Conservation (phyloP, 2,329 filamentous ascomycete genomes). For the Alternaria atra region DNA sequence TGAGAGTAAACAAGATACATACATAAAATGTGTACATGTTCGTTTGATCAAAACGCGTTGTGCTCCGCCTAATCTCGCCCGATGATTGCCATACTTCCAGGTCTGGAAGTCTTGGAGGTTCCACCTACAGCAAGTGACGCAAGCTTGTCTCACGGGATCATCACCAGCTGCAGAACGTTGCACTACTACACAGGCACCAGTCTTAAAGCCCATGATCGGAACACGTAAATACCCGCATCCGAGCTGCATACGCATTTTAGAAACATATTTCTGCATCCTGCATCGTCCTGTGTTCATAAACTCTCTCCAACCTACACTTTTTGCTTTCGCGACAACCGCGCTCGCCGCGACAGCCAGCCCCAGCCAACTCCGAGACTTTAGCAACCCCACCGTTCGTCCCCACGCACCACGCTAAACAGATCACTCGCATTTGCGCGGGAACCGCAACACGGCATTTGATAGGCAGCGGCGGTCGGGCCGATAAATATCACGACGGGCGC, state of each 20-base stretch:
- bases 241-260: neutral
- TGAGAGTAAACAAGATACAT: neutral
- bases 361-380: slow-evolving; percentile 6
- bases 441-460: slow-evolving; percentile 30
- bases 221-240: slow-evolving; percentile 1
- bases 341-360: slow-evolving; percentile 28
- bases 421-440: slow-evolving; percentile 33
- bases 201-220: neutral
- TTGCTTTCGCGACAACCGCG: slow-evolving; percentile 26
- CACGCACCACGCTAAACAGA: slow-evolving; percentile 29
- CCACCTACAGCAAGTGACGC: slow-evolving; percentile 5
- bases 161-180: slow-evolving; percentile 5
- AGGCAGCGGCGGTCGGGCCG: slow-evolving; percentile 32
- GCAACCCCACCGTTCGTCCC: slow-evolving; percentile 27
- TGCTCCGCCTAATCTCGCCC: slow-evolving; percentile 1
- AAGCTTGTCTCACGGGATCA: slow-evolving; percentile 9
- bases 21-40: neutral
- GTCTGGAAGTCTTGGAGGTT: neutral
- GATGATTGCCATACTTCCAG: slow-evolving; percentile 5
- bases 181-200: neutral
- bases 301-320: neutral
- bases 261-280: neutral
- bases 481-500: slow-evolving; percentile 25
- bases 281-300: neutral
- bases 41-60: neutral